These are phyloP conservation scores for Ogataea wickerhamii DNA, from an alignment of 805 yeast genomes.

Conservation along the genomic window DNA sequence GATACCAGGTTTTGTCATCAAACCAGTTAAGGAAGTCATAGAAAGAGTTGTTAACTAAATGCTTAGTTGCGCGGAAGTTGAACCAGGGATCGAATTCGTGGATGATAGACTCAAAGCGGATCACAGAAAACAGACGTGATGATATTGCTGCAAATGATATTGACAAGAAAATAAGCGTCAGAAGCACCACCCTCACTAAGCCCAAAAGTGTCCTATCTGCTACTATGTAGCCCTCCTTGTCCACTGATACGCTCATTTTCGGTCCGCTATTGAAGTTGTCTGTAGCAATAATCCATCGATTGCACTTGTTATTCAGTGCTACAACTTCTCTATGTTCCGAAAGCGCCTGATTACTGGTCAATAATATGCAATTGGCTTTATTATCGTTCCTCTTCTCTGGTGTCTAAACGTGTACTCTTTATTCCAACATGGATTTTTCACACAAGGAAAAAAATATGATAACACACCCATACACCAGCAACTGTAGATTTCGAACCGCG, in stretches of 20 bases:
- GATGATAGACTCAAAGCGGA: slow-evolving; percentile 91
- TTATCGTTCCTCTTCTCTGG: no score
- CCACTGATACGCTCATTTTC: slow-evolving; percentile 16
- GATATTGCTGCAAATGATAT: slow-evolving; percentile 91
- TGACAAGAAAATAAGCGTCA: slow-evolving; percentile 63
- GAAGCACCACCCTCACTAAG: slow-evolving; percentile 42
- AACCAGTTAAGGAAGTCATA: slow-evolving; percentile 97
- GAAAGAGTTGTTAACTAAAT: slow-evolving; percentile 76
- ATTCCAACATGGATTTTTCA: no score
- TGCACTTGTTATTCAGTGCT: no score
- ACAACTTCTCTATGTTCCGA: no score
- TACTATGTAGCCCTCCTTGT: slow-evolving; percentile 26
- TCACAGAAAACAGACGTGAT: slow-evolving; percentile 91
- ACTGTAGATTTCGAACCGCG: no score
- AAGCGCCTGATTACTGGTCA: no score
- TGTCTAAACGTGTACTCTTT: no score
- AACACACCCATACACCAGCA: no score
- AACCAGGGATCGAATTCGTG: slow-evolving; percentile 98
- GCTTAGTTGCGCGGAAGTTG: slow-evolving; percentile 94
- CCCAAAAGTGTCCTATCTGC: slow-evolving; percentile 21
- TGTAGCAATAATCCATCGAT: no score
- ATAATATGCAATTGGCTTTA: no score
- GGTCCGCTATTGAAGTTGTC: background rate
- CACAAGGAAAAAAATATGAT: no score
- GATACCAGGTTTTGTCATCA: slow-evolving; percentile 99